A percentile compares a stretch with the other conserved stretches of the same genome.
These are phyloP conservation scores for Hortiboletus flavorubellus DNA, from an alignment of 768 basidiomycete species.

Conservation along the genomic window DNA sequence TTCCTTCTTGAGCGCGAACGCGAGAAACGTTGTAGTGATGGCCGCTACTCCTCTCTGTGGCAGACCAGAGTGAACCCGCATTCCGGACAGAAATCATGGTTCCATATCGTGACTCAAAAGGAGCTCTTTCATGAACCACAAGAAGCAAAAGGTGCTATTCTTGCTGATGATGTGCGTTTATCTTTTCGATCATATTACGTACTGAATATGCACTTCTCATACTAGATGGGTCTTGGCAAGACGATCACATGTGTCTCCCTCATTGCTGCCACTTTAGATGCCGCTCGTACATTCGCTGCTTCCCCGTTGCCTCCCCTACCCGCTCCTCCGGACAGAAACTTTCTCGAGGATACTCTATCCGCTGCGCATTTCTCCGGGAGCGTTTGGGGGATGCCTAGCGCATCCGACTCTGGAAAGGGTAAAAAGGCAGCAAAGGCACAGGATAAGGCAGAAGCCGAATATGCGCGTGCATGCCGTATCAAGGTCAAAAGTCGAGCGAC, in stretches of 20 bases:
- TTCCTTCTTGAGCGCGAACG: constrained; percentile 89
- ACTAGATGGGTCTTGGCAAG: constrained; percentile 96
- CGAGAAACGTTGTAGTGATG: constrained; percentile 55
- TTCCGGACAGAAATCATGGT: constrained; percentile 56
- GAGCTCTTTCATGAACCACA: constrained; percentile 64
- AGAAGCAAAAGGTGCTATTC: constrained; percentile 82
- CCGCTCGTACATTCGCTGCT: constrained; percentile 64
- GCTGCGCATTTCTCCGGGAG: constrained; percentile 67
- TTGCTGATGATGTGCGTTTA: constrained; percentile 90
- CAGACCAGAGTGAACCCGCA: constrained; percentile 51
- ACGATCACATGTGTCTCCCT: constrained; percentile 95
- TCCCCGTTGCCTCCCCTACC: constrained; percentile 48
- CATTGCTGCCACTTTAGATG: constrained; percentile 77
- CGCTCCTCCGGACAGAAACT: constrained; percentile 37
- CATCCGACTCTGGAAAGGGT: constrained; percentile 43
- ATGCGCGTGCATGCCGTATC: constrained; percentile 67
- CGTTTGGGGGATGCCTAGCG: constrained; percentile 83
- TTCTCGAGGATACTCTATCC: constrained; percentile 34
- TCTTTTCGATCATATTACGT: constrained; percentile 9
- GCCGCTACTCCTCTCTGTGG: constrained; percentile 71
- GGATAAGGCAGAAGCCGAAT: constrained; percentile 70
- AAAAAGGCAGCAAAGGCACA: constrained; percentile 66
- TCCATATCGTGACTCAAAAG: constrained; percentile 80
- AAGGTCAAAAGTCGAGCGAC: constrained; percentile 86
- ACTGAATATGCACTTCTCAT: constrained; percentile 9